These are phyloP conservation scores for Leccinum subspadiceum DNA, from an alignment of 1,284 basidiomycete genomes.

Conservation along the genomic window DNA sequence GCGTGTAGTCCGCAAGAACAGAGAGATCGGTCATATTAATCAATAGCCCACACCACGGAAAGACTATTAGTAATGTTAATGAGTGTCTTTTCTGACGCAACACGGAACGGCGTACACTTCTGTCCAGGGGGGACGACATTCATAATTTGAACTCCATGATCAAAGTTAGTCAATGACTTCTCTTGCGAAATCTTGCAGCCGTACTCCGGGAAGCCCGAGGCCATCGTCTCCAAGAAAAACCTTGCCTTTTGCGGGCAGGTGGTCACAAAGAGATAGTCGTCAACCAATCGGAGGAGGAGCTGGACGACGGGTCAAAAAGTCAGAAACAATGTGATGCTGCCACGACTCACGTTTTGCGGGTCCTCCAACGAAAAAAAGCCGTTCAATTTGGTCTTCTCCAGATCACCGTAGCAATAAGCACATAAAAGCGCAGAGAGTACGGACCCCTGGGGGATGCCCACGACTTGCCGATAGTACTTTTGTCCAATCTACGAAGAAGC, in stretches of 20 bases:
- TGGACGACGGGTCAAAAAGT: conserved; percentile 32
- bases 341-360: conserved; percentile 51
- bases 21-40: conserved; percentile 77
- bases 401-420: conserved; percentile 90
- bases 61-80: conserved; percentile 40
- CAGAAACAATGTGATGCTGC: not conserved
- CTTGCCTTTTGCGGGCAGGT: conserved; percentile 63
- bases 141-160: conserved; percentile 54
- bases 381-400: conserved; percentile 58
- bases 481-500: conserved; percentile 61
- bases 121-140: conserved; percentile 52
- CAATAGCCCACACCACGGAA: conserved; percentile 88
- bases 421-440: conserved; percentile 88
- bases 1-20: conserved; percentile 71
- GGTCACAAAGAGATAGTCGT: conserved; percentile 93
- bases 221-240: conserved; percentile 78
- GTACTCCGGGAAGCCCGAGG: conserved; percentile 86
- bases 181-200: conserved; percentile 87
- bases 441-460: conserved; percentile 96
- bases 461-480: conserved; percentile 78
- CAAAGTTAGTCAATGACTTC: conserved; percentile 90
- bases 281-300: conserved; percentile 83
- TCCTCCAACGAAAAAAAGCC: conserved; percentile 61
- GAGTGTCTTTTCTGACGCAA: conserved; percentile 1
- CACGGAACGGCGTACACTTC: conserved; percentile 37